These are phyloP conservation scores for Pyrus betulifolia DNA, from an alignment of 306 rosid genomes.

Conservation along the genomic window DNA sequence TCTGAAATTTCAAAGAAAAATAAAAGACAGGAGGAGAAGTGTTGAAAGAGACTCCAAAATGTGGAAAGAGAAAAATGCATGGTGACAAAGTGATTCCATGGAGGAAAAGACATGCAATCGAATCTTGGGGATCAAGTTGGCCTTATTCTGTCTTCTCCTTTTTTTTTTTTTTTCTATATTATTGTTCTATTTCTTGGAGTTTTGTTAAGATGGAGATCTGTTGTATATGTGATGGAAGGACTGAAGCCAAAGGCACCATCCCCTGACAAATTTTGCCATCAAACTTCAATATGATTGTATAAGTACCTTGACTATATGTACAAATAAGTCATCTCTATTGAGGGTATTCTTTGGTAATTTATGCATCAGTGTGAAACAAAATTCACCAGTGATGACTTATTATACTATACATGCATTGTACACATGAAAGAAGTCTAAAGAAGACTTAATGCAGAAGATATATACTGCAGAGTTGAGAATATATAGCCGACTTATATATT, in stretches of 20 bases:
- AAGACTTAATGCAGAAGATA: too few relatives aligned
- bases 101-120: conserved; percentile 47
- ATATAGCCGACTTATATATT: too few relatives aligned
- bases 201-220: conserved; percentile 25
- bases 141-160: conserved; percentile 37
- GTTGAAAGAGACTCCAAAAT: not conserved
- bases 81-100: conserved; percentile 33
- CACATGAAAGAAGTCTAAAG: not conserved
- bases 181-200: conserved; percentile 41
- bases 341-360: not conserved
- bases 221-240: conserved; percentile 9
- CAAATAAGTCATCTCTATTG: not conserved
- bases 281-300: not conserved
- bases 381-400: not conserved
- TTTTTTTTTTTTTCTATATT: conserved; percentile 14
- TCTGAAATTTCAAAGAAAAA: not conserved
- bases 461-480: too few relatives aligned
- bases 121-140: conserved; percentile 44
- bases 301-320: not conserved
- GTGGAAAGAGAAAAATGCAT: not conserved
- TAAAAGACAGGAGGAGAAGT: not conserved
- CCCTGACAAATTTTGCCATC: not conserved
- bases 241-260: not conserved
- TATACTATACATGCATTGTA: too few relatives aligned
- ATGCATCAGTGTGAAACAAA: too few relatives aligned